Conservation (phyloP, 2,329 filamentous ascomycete genomes). For the Calonectria multiphialidica region DNA sequence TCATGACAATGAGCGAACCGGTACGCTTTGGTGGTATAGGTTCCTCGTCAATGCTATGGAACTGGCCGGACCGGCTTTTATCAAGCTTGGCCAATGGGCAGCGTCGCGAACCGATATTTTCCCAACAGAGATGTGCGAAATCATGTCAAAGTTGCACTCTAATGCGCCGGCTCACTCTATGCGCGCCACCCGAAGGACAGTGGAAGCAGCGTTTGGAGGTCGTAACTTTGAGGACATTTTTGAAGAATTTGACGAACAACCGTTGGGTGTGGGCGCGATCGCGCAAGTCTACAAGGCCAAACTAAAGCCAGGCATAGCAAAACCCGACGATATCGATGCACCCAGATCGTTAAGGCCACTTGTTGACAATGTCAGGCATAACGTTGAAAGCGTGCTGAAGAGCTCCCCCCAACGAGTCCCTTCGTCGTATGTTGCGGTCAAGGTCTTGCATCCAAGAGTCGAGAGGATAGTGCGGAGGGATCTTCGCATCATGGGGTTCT, state of each 20-base stretch:
- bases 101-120: conserved; percentile 97
- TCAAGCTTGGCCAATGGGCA: conserved; percentile 99
- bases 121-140: conserved; percentile 88
- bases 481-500: conserved; percentile 92
- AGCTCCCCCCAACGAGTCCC: conserved; percentile 87
- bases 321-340: conserved; percentile 69
- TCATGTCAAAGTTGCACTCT: conserved; percentile 96
- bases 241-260: conserved; percentile 91
- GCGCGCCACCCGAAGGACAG: conserved; percentile 80
- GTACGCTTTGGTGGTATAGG: conserved; percentile 94
- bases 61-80: conserved; percentile 92
- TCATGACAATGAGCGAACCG: conserved; percentile 80
- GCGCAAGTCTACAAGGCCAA: conserved; percentile 98
- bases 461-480: conserved; percentile 93
- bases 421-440: conserved; percentile 93
- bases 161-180: conserved; percentile 94
- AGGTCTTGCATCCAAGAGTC: conserved; percentile 92
- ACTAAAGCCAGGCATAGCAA: conserved; percentile 82
- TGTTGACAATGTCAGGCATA: conserved; percentile 78
- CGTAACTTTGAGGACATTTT: conserved; percentile 91
- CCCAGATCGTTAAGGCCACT: conserved; percentile 61
- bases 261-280: conserved; percentile 94
- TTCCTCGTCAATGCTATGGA: conserved; percentile 94
- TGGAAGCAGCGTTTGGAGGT: conserved; percentile 85
- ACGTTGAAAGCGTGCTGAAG: conserved; percentile 89